Evolutionary conservation across 805 yeast genomes (phyloP).

Genomic region (Candida berthetii): DNA sequence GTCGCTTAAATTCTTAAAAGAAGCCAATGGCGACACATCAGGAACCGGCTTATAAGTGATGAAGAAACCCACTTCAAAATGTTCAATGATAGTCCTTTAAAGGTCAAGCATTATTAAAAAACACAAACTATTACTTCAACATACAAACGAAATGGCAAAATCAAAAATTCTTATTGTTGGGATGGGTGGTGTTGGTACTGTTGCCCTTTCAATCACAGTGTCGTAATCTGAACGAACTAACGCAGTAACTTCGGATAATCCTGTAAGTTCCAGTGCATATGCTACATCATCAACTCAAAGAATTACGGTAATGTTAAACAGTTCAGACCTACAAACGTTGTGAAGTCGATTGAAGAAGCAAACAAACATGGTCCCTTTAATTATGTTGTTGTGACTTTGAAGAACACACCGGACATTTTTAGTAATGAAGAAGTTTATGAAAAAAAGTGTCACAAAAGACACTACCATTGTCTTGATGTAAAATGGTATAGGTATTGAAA

Average conservation of each 20-base stretch:
- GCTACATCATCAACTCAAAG: constrained; percentile 49
- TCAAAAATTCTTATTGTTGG: constrained; percentile 53
- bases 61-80: no score
- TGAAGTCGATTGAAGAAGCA: constrained; percentile 34
- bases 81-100: no score
- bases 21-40: no score
- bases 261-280: no score
- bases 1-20: no score
- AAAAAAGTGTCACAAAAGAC: constrained; percentile 39
- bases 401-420: constrained; percentile 60
- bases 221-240: constrained; percentile 48
- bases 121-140: no score
- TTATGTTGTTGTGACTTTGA: constrained; percentile 54
- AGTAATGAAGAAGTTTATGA: constrained; percentile 44
- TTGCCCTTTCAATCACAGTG: constrained; percentile 55
- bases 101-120: no score
- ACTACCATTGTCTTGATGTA: constrained; percentile 51
- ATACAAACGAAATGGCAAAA: no score
- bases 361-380: constrained; percentile 36
- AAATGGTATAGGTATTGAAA: constrained; percentile 59
- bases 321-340: constrained; percentile 43
- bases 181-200: constrained; percentile 76
- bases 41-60: no score
- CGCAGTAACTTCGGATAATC: constrained; percentile 40
- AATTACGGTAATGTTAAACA: constrained; percentile 47